Conservation (phyloP, 1,139 yeast species). For the Suhomyces yuchorum region DNA sequence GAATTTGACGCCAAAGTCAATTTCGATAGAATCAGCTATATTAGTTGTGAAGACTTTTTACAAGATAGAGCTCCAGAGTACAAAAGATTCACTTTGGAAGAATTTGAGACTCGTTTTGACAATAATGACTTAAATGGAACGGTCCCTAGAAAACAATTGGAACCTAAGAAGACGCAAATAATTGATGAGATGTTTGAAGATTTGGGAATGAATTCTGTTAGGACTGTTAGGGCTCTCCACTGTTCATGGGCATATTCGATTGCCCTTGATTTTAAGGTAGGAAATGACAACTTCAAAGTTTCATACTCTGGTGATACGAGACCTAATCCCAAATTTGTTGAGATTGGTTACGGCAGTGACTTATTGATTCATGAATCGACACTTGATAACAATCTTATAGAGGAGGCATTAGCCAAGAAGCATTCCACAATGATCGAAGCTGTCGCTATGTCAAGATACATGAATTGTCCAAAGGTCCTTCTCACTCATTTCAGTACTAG, state of each 20-base stretch:
- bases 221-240: constrained; percentile 78
- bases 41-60: constrained; percentile 71
- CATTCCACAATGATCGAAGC: constrained; percentile 96
- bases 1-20: constrained; percentile 33
- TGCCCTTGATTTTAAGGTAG: constrained; percentile 49
- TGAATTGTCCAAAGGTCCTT: constrained; percentile 72
- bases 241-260: constrained; percentile 84
- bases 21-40: constrained; percentile 47
- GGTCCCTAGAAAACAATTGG: constrained; percentile 24
- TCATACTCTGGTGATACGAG: constrained; percentile 96
- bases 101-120: constrained; percentile 37
- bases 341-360: constrained; percentile 70
- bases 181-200: constrained; percentile 29
- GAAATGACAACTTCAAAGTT: constrained; percentile 52
- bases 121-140: constrained; percentile 18
- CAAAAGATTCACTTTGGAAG: constrained; percentile 30
- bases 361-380: constrained; percentile 92
- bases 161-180: constrained; percentile 18
- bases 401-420: constrained; percentile 78
- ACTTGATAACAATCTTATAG: constrained; percentile 74
- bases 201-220: constrained; percentile 36
- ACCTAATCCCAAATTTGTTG: constrained; percentile 64
- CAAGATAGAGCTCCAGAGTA: constrained; percentile 30
- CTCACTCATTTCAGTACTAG: constrained; percentile 93
- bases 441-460: constrained; percentile 61